These are phyloP conservation scores for Fusarium oligoseptatum DNA, from an alignment of 2,329 filamentous ascomycete species.

Conservation along the genomic window DNA sequence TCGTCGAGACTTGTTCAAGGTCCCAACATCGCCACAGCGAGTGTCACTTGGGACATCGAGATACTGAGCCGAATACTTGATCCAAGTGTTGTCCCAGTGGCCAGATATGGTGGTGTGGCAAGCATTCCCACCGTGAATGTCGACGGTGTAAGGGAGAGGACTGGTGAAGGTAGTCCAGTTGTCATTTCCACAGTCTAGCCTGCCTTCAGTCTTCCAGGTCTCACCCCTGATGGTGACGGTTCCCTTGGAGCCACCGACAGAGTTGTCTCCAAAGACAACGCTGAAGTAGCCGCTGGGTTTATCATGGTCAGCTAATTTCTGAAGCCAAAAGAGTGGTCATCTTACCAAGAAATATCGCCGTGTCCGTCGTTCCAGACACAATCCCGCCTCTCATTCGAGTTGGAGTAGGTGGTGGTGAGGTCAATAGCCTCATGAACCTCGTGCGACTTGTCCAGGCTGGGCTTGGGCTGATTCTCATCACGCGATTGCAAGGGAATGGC, in stretches of 20 bases:
- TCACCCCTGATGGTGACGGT: background rate
- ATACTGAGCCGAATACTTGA: constrained; percentile 1
- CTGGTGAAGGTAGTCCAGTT: constrained; percentile 7
- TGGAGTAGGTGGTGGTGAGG: background rate
- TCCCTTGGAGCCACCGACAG: background rate
- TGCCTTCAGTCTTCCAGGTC: background rate
- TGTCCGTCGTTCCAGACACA: constrained; percentile 10
- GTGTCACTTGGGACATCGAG: background rate
- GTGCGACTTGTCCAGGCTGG: background rate
- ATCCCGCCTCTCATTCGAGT: background rate
- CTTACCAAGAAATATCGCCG: constrained; percentile 3
- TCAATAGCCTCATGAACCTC: background rate
- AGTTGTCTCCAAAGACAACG: constrained; percentile 6
- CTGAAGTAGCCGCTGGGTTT: background rate
- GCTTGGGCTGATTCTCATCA: background rate
- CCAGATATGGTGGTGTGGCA: background rate
- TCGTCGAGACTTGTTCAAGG: constrained; percentile 3
- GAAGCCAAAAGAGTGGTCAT: no score
- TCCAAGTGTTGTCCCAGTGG: constrained; percentile 1
- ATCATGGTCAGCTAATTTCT: background rate
- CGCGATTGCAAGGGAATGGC: background rate
- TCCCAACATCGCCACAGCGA: constrained; percentile 4
- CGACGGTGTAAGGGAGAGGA: background rate
- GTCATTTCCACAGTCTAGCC: background rate
- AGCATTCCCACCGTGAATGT: background rate